Base-by-base conservation (phyloP, 202 grass and related monocot genomes). In the Elaeis oleifera region DNA sequence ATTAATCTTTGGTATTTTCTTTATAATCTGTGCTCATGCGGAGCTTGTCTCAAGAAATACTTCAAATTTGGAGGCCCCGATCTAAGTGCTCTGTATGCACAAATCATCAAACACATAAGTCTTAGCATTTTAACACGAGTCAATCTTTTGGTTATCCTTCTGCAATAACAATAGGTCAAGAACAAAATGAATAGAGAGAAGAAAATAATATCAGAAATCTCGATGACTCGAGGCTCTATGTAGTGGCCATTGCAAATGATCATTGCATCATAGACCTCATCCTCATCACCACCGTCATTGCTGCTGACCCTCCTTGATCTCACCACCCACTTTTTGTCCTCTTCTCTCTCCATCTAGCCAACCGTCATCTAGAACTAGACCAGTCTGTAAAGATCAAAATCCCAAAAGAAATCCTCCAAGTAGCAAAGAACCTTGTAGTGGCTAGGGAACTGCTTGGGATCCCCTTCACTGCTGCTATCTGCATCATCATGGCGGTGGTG, bases 211-310 rank as follows among this genome's bases (percentile, higher is more conserved):
- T 80, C 88, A 11, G 81, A 74, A 78, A 97, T 87, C 28, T 69
- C 54, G 1, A 88, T 85, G 60, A 86, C 6, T 25, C 79, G 74
- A 28, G 94, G 85, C 80, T 82, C 77, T 0, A 77, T 72, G 19
- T 68, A 84, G 63, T 92, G 85, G 0, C 94, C 94, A 60, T 92
- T 97, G 75, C 88, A 92, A 73, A 97, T 77, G 18, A 97, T 74
- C 54, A 97, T 72, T 54, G 68, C 84, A 56, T 97, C 94, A 52
- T 84, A 97, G 31, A 86, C 18, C 65, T 92, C 94, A 51, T 48
- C 69, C 5, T 82, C 65, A 63, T 64, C 79, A 36, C 26, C 49
- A 21, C 36, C 72, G 18, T 73, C 79, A 44, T 62, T 16, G 1
- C 15, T 22, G 55, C 4, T 72, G 16, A 84, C 16, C 74, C 80